Conservation (phyloP, 352 stramenopile genomes). For the Blastocystis sp. region DNA sequence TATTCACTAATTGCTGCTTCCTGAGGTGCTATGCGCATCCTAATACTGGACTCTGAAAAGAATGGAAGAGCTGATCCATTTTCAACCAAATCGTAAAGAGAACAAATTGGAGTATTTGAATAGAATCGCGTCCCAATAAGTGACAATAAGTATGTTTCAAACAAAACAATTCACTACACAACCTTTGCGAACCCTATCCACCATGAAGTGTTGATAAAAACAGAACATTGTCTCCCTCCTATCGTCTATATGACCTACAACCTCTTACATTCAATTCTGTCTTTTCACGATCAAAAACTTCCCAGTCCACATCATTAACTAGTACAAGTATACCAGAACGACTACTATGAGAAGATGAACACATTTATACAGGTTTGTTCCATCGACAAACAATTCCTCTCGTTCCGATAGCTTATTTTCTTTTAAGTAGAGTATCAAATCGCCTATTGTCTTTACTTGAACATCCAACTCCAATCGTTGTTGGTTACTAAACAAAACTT, state of each 20-base stretch:
- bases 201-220: slow-evolving; percentile 55
- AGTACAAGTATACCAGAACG: slow-evolving; percentile 50
- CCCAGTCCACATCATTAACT: slow-evolving; percentile 52
- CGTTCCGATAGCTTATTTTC: slow-evolving; percentile 32
- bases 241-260: not conserved
- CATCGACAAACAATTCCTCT: slow-evolving; percentile 26
- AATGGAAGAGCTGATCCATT: too few species aligned
- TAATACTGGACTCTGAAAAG: too few species aligned
- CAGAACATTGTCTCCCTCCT: slow-evolving; percentile 49
- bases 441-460: not conserved
- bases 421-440: slow-evolving; percentile 8
- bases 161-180: too few species aligned
- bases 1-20: not conserved
- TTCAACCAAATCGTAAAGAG: too few species aligned
- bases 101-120: too few species aligned
- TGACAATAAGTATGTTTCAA: too few species aligned
- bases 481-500: slow-evolving; percentile 7
- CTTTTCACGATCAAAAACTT: slow-evolving; percentile 4
- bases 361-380: not conserved
- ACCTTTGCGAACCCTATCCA: not conserved
- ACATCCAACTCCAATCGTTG: not conserved
- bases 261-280: not conserved
- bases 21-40: too few species aligned
- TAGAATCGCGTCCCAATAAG: too few species aligned
- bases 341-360: not conserved